Percentiles rank a stretch among this genome's conserved stretches.
Evolutionary conservation across 257 asterid genomes (phyloP).

Genomic region (Sherardia arvensis): DNA sequence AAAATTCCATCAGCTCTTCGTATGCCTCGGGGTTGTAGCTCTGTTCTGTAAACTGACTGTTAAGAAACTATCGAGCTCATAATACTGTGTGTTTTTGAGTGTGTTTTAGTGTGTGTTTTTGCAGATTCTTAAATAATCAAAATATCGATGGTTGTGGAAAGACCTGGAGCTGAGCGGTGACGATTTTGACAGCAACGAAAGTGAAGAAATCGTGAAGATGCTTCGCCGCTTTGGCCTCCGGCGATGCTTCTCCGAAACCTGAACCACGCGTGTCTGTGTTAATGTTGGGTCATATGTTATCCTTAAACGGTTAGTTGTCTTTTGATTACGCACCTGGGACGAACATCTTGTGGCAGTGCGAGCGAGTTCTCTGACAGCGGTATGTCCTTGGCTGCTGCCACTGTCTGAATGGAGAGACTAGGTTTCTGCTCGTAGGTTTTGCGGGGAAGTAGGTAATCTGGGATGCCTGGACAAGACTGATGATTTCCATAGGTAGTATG

Average conservation of each 20-base stretch:
- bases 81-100: background rate
- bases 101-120: background rate
- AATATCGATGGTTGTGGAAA: background rate
- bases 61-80: slow-evolving; percentile 6
- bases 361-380: slow-evolving; percentile 21
- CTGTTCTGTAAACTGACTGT: slow-evolving; percentile 40
- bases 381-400: slow-evolving; percentile 27
- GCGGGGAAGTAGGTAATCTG: slow-evolving; percentile 21
- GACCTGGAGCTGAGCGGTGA: slow-evolving; percentile 72
- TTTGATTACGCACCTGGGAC: slow-evolving; percentile 59
- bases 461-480: slow-evolving; percentile 17
- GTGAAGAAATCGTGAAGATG: slow-evolving; percentile 84
- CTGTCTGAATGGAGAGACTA: slow-evolving; percentile 20
- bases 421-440: slow-evolving; percentile 19
- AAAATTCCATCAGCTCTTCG: slow-evolving; percentile 50
- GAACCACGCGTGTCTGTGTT: slow-evolving; percentile 11
- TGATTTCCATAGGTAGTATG: slow-evolving; percentile 34
- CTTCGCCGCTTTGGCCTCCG: slow-evolving; percentile 72
- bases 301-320: background rate
- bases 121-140: background rate
- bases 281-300: background rate
- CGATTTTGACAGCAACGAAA: slow-evolving; percentile 59
- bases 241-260: slow-evolving; percentile 91
- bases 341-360: slow-evolving; percentile 75
- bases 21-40: slow-evolving; percentile 75